A percentile compares a stretch with the other conserved stretches of the same genome.
These are phyloP conservation scores for Trichoderma reesei DNA, from an alignment of 495 filamentous ascomycete genomes.

Conservation along the genomic window DNA sequence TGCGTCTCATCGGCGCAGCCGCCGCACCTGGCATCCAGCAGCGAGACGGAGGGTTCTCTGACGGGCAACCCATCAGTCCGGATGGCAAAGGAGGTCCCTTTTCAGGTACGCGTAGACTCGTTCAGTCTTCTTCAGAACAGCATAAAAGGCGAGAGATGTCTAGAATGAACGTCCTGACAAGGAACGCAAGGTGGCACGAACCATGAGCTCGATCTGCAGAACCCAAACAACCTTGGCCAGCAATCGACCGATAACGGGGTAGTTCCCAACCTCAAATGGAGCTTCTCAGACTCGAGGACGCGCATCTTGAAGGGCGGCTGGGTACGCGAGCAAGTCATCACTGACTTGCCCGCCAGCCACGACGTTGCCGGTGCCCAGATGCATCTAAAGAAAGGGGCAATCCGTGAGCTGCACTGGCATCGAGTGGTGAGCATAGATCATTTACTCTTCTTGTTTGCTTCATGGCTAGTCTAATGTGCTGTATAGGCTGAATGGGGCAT, in stretches of 20 bases:
- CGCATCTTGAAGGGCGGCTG: constrained; percentile 51
- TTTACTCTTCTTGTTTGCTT: background rate
- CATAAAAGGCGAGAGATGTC: no score
- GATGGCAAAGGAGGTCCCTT: background rate
- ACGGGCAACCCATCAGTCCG: background rate
- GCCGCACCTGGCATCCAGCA: background rate
- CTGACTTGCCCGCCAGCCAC: constrained; percentile 47
- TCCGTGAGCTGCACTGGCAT: constrained; percentile 60
- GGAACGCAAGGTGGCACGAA: constrained; percentile 36
- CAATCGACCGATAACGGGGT: constrained; percentile 49
- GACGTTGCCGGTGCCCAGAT: constrained; percentile 55
- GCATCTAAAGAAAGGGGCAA: constrained; percentile 52
- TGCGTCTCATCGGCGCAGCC: background rate
- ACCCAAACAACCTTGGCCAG: constrained; percentile 49
- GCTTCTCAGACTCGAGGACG: constrained; percentile 53
- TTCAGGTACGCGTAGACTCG: background rate
- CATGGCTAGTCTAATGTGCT: background rate
- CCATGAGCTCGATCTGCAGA: constrained; percentile 43
- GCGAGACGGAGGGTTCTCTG: background rate
- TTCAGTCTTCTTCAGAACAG: background rate
- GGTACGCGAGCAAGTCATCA: constrained; percentile 54
- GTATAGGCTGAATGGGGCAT: constrained; percentile 56
- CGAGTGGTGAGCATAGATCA: constrained; percentile 36
- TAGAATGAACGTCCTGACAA: background rate
- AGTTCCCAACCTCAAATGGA: constrained; percentile 55